phyloP scores from a whole-genome alignment of 2,329 filamentous ascomycete genomes.

The Parastagonospora nodorum region DNA sequence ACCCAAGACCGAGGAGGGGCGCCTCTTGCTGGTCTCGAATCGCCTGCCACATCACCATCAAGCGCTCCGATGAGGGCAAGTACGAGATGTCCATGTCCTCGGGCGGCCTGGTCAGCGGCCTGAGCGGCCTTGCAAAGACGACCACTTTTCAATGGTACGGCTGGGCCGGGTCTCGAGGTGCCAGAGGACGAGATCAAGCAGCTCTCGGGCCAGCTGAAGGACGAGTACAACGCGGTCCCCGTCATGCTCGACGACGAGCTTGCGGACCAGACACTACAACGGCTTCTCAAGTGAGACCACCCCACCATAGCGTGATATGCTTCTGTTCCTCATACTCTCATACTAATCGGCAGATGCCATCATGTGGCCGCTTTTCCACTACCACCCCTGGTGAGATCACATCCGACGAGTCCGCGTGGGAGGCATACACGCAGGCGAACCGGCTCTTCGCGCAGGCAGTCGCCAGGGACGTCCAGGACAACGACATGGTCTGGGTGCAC shows the following conservation, averaged over 20 bases:
- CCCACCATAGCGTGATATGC: background rate
- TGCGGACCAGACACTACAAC: conserved; percentile 94
- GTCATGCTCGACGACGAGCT: conserved; percentile 94
- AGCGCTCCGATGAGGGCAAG: conserved; percentile 85
- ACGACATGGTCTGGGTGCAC: conserved; percentile 96
- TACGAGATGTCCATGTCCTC: conserved; percentile 97
- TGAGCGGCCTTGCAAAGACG: conserved; percentile 88
- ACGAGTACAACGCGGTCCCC: conserved; percentile 87
- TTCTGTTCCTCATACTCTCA: conserved; percentile 1
- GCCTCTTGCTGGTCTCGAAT: conserved; percentile 88
- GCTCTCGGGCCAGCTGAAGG: conserved; percentile 78
- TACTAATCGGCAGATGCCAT: conserved; percentile 71
- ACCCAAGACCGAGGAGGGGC: conserved; percentile 43
- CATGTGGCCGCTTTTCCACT: conserved; percentile 98
- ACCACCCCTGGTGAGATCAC: conserved; percentile 98
- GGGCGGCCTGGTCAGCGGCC: conserved; percentile 88
- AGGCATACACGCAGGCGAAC: conserved; percentile 91
- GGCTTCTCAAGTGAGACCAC: conserved; percentile 82
- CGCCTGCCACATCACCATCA: conserved; percentile 96
- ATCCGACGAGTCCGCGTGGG: conserved; percentile 94
- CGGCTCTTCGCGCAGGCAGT: conserved; percentile 88
- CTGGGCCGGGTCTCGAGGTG: conserved; percentile 93
- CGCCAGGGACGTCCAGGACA: conserved; percentile 84
- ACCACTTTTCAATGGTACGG: conserved; percentile 98
- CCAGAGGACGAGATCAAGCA: conserved; percentile 78